Base-by-base conservation (phyloP, 2,329 filamentous ascomycete species). In the Venturia oleaginea region DNA sequence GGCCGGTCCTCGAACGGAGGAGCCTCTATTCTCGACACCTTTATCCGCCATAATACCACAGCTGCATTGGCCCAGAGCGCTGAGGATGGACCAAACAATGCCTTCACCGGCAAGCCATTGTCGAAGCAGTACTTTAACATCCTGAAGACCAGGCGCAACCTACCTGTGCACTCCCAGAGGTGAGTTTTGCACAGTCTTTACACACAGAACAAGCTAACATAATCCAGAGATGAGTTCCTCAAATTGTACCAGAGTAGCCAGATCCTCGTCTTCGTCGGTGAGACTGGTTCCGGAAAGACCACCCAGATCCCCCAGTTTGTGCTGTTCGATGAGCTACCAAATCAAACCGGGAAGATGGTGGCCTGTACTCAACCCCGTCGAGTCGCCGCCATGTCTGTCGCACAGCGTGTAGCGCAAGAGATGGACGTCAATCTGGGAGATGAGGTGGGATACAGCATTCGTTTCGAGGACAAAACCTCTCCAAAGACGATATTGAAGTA, bases 221-320 rank as follows among this genome's bases (percentile, higher is more conserved):
- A 4, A 8, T 46, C 42, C 65, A 90, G 90, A 76, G 86, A 94
- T 76, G 94, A 99, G 75, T 99, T 99, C 74, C 83, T 99, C 66
- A 81, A 92, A 73, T 85, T 96, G 72, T 99, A 95, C 78, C 95
- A 99, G 72, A 86, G 89, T 71, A 91, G 88, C 30, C 94, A 99
- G 78, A 97, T 99, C 70, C 86, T 99, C 67, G 94, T 99, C 71
- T 97, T 99, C 72, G 94, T 99, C 68, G 94, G 94, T 80, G 94
- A 99, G 82, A 99, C 94, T 10, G 94, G 95, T 85, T 99, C 94
- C 69, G 94, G 94, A 80, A 99, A 99, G 81, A 99, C 94, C 4
- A 99, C 94, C 0, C 94, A 99, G 81, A 97, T 99, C 67, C 94
- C 94, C 1, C 94, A 99, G 76, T 99, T 97, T 76, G 93, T 99